Conservation (phyloP, 1,284 basidiomycete genomes). For the Fereydounia khargensis region DNA sequence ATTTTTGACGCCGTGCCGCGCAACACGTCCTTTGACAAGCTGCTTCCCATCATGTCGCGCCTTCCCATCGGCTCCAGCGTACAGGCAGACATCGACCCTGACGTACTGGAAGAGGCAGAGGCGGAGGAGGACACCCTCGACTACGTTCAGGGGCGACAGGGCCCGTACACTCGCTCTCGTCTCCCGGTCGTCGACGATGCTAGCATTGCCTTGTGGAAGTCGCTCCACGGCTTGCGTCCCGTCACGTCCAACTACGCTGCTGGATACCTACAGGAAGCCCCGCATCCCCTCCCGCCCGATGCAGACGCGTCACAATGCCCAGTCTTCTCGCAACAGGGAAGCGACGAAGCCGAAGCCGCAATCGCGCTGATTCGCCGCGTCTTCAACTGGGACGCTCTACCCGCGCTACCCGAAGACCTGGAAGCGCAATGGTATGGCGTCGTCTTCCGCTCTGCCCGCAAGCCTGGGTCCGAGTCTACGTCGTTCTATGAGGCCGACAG, state of each 20-base stretch:
- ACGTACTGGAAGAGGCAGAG: not conserved
- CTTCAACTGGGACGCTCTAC: slow-evolving; percentile 42
- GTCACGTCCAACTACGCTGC: slow-evolving; percentile 34
- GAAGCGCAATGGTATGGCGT: slow-evolving; percentile 44
- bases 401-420: slow-evolving; percentile 6
- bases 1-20: slow-evolving; percentile 36
- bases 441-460: slow-evolving; percentile 38
- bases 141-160: slow-evolving; percentile 5
- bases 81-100: slow-evolving; percentile 1
- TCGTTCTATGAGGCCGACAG: slow-evolving; percentile 46
- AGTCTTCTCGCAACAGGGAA: no score
- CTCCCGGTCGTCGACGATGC: slow-evolving; percentile 29
- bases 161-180: slow-evolving; percentile 37
- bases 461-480: slow-evolving; percentile 14
- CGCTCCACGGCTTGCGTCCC: slow-evolving; percentile 34
- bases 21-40: slow-evolving; percentile 23
- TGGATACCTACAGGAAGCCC: slow-evolving; percentile 25
- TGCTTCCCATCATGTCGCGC: slow-evolving; percentile 38
- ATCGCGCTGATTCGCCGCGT: slow-evolving; percentile 6
- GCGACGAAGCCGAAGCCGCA: slow-evolving; percentile 3
- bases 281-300: slow-evolving; percentile 13
- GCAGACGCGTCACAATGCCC: slow-evolving; percentile 16
- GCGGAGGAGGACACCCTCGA: slow-evolving; percentile 4
- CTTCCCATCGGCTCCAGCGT: slow-evolving; percentile 10
- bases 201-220: slow-evolving; percentile 28